Evolutionary conservation across 805 yeast genomes (phyloP).

Genomic region (Hemisphaericaspora nanyangensis): DNA sequence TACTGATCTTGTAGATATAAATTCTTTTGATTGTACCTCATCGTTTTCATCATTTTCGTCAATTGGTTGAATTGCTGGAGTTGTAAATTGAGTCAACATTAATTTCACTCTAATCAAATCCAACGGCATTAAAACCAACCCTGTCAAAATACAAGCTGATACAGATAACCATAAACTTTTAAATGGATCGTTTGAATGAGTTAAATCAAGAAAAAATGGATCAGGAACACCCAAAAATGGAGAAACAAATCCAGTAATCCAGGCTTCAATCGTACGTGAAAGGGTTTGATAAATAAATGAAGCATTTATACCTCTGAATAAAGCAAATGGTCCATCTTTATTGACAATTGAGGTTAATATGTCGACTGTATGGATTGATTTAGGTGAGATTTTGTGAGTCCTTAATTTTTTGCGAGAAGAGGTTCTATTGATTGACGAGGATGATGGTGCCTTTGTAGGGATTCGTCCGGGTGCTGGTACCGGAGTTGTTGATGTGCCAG

Average conservation of each 20-base stretch:
- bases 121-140: conserved; percentile 71
- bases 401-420: conserved; percentile 5
- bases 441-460: background rate
- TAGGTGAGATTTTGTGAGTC: conserved; percentile 45
- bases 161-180: conserved; percentile 65
- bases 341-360: conserved; percentile 60
- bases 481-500: background rate
- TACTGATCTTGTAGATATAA: conserved; percentile 63
- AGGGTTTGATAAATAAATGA: conserved; percentile 75
- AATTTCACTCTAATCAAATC: conserved; percentile 77
- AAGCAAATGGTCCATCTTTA: conserved; percentile 67
- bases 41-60: conserved; percentile 3
- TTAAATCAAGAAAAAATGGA: conserved; percentile 77
- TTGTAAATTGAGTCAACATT: conserved; percentile 61
- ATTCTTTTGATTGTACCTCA: background rate
- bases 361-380: conserved; percentile 59
- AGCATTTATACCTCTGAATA: conserved; percentile 73
- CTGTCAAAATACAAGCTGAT: conserved; percentile 68
- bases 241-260: conserved; percentile 86
- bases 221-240: conserved; percentile 83
- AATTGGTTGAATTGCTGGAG: conserved; percentile 8
- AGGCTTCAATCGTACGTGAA: conserved; percentile 75
- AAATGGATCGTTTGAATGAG: conserved; percentile 75
- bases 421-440: background rate
- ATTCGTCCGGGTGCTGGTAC: background rate